Percentiles rank a stretch among this genome's conserved stretches.
phyloP scores from a whole-genome alignment of 345 rosid species.

The Heritiera littoralis region DNA sequence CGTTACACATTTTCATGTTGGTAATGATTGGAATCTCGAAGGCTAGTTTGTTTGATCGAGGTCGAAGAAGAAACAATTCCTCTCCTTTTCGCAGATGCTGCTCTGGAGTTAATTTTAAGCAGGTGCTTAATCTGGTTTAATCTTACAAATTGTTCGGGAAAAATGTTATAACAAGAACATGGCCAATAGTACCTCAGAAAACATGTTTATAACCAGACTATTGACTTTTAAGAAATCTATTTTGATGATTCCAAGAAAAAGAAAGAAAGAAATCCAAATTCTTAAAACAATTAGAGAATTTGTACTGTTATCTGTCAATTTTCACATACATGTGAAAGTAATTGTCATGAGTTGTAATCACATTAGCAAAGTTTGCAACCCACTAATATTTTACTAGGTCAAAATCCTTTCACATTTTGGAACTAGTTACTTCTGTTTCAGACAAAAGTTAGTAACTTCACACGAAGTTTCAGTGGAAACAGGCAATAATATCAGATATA shows the following conservation, averaged over 20 bases:
- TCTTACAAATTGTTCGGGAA: too few relatives aligned
- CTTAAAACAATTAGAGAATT: too few relatives aligned
- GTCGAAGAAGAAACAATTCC: too few relatives aligned
- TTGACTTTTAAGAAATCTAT: not conserved
- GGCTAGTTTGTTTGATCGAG: too few relatives aligned
- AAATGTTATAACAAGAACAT: too few relatives aligned
- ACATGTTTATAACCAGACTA: not conserved
- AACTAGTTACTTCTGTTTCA: not conserved
- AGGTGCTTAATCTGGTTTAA: too few relatives aligned
- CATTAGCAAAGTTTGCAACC: not conserved
- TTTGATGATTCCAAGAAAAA: too few relatives aligned
- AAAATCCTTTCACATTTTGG: not conserved
- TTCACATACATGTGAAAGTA: not conserved
- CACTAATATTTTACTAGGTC: not conserved
- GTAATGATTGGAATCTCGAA: not conserved
- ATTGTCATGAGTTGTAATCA: not conserved
- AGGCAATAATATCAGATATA: not conserved
- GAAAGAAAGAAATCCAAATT: too few relatives aligned
- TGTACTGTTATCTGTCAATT: not conserved
- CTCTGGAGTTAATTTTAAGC: too few relatives aligned
- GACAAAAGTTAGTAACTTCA: not conserved
- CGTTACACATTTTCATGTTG: not conserved
- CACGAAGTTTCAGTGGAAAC: not conserved
- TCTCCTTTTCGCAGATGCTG: too few relatives aligned
- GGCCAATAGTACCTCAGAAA: not conserved